Evolutionary conservation across 805 yeast genomes (phyloP).

Genomic region (Kuraishia hungarica): DNA sequence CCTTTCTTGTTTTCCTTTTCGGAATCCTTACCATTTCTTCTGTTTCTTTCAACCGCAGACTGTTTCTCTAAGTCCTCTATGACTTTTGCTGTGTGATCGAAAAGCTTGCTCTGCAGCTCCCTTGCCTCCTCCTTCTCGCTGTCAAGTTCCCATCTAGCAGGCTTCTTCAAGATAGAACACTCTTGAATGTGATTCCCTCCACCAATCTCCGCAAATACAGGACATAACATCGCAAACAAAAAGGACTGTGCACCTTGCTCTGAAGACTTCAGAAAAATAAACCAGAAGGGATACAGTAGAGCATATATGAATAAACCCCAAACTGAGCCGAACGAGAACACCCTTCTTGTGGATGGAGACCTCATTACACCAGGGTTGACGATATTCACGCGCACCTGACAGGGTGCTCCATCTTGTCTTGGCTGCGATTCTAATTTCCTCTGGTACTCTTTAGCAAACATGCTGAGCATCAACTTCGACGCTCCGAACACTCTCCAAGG

Average conservation of each 20-base stretch:
- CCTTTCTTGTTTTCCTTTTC: not conserved
- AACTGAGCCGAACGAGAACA: constrained; percentile 67
- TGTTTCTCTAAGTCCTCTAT: constrained; percentile 59
- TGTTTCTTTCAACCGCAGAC: constrained; percentile 34
- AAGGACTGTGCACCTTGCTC: constrained; percentile 75
- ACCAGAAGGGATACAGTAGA: constrained; percentile 72
- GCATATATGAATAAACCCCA: constrained; percentile 48
- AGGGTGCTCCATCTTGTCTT: constrained; percentile 64
- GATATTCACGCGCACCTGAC: constrained; percentile 59
- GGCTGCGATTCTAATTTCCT: constrained; percentile 47
- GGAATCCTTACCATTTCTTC: not conserved
- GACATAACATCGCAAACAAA: constrained; percentile 61
- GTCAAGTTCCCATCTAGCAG: constrained; percentile 50
- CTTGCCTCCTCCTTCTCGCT: constrained; percentile 27
- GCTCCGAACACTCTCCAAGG: constrained; percentile 81
- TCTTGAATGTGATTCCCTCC: constrained; percentile 74
- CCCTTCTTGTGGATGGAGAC: constrained; percentile 76
- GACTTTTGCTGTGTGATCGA: constrained; percentile 47
- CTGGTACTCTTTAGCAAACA: constrained; percentile 78
- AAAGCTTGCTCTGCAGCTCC: constrained; percentile 52
- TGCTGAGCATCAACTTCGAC: constrained; percentile 65
- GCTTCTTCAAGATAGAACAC: constrained; percentile 44
- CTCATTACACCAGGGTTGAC: constrained; percentile 94
- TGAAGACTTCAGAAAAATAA: constrained; percentile 71
- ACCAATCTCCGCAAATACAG: constrained; percentile 49